Evolutionary conservation across 2,329 filamentous ascomycete species (phyloP).

Genomic region (Penicillium frequentans): DNA sequence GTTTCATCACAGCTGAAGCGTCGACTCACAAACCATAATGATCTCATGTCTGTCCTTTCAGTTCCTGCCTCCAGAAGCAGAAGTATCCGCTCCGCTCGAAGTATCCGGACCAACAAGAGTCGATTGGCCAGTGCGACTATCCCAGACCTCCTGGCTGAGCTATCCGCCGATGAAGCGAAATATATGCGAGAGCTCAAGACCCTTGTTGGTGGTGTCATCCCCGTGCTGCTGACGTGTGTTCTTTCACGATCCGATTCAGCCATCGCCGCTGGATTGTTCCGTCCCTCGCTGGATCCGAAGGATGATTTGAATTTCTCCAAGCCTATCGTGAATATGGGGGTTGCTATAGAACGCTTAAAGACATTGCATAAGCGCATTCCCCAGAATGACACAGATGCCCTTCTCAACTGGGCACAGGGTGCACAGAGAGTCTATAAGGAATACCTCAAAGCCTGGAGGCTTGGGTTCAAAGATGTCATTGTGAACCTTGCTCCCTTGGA

Average conservation of each 20-base stretch:
- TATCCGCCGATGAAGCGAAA: conserved; percentile 78
- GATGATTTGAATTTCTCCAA: conserved; percentile 69
- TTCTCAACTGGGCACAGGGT: conserved; percentile 79
- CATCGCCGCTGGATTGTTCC: conserved; percentile 67
- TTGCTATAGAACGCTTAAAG: conserved; percentile 81
- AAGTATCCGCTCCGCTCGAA: conserved; percentile 74
- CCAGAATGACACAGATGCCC: conserved; percentile 65
- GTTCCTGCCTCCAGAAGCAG: conserved; percentile 60
- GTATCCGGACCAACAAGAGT: conserved; percentile 71
- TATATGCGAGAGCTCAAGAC: conserved; percentile 92
- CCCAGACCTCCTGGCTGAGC: conserved; percentile 74
- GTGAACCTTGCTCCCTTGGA: conserved; percentile 83
- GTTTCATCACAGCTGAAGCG: conserved; percentile 60
- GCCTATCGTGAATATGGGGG: conserved; percentile 91
- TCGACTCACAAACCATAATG: conserved; percentile 84
- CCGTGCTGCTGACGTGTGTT: conserved; percentile 83
- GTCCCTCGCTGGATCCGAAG: conserved; percentile 52
- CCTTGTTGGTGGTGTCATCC: conserved; percentile 90
- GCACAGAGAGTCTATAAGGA: conserved; percentile 77
- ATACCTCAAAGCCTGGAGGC: conserved; percentile 84
- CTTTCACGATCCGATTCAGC: conserved; percentile 69
- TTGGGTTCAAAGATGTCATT: conserved; percentile 92
- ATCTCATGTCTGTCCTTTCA: conserved; percentile 90
- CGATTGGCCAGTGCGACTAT: conserved; percentile 67
- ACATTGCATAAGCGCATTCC: conserved; percentile 79